Conservation (phyloP, 1,139 yeast species). For the Suhomyces coccinellae region DNA sequence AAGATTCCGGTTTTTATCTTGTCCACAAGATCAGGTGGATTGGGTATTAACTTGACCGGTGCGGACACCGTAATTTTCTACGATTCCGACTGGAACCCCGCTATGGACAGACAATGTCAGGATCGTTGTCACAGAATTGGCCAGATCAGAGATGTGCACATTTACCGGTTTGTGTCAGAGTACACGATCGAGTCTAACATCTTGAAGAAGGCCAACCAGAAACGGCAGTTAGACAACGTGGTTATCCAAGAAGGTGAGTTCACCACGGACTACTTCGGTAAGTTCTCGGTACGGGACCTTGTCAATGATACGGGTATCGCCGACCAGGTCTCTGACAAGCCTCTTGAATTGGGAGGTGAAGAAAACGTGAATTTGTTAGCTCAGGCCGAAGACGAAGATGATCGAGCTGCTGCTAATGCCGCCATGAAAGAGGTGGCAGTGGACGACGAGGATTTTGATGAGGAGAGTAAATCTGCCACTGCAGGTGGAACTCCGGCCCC, state of each 20-base stretch:
- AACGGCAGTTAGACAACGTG: slow-evolving; percentile 90
- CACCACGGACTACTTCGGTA: slow-evolving; percentile 93
- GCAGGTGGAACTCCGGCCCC: slow-evolving; percentile 37
- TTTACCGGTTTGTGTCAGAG: slow-evolving; percentile 93
- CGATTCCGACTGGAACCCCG: slow-evolving; percentile 99
- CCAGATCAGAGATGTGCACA: slow-evolving; percentile 96
- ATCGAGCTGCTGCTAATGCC: slow-evolving; percentile 84
- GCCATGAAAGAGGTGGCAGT: slow-evolving; percentile 86
- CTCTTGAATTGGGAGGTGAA: slow-evolving; percentile 38
- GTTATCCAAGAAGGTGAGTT: slow-evolving; percentile 98
- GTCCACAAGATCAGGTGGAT: slow-evolving; percentile 96
- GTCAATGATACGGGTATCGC: slow-evolving; percentile 61
- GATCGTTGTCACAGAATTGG: slow-evolving; percentile 99
- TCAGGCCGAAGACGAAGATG: slow-evolving; percentile 96
- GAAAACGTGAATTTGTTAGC: slow-evolving; percentile 72
- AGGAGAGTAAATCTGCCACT: slow-evolving; percentile 33
- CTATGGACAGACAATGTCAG: slow-evolving; percentile 99
- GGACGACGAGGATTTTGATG: slow-evolving; percentile 80
- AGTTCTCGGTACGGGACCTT: slow-evolving; percentile 84
- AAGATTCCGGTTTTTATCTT: slow-evolving; percentile 88
- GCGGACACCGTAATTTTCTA: slow-evolving; percentile 99
- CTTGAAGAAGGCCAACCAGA: slow-evolving; percentile 91
- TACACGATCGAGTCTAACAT: slow-evolving; percentile 96
- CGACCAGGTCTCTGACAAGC: slow-evolving; percentile 36
- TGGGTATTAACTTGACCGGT: slow-evolving; percentile 96